Conservation (phyloP, 352 stramenopile species). For the Globisporangium lucens region DNA sequence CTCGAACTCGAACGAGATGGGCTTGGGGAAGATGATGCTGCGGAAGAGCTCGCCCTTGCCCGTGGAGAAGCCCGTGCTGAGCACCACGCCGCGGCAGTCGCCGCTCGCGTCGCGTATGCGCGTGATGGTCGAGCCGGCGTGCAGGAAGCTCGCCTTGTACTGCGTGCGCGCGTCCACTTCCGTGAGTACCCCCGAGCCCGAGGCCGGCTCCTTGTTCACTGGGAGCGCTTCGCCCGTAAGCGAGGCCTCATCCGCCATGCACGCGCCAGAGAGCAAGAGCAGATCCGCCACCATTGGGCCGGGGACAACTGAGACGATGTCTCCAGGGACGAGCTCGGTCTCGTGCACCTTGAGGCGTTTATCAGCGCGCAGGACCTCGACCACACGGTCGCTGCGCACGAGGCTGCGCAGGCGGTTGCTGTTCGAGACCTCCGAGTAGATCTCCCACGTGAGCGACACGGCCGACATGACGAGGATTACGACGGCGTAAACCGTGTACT, state of each 20-base stretch:
- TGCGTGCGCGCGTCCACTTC: conserved; percentile 31
- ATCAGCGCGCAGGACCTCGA: conserved; percentile 37
- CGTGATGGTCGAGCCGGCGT: conserved; percentile 43
- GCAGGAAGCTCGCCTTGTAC: conserved; percentile 49
- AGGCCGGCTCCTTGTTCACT: conserved; percentile 54
- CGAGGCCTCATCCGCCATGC: conserved; percentile 64
- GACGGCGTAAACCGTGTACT: conserved; percentile 60
- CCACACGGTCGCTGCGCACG: conserved; percentile 31
- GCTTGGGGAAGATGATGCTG: conserved; percentile 54
- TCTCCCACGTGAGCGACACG: conserved; percentile 63
- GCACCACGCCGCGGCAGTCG: conserved; percentile 45
- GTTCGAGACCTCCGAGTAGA: conserved; percentile 60
- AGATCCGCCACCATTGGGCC: conserved; percentile 59
- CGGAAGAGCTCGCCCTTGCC: conserved; percentile 68
- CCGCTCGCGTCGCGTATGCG: conserved; percentile 10
- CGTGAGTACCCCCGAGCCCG: conserved; percentile 18
- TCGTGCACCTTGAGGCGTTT: conserved; percentile 46
- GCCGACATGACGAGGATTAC: conserved; percentile 60
- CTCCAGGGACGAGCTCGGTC: conserved; percentile 62
- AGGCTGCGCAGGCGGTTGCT: conserved; percentile 57
- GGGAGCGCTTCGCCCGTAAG: conserved; percentile 73
- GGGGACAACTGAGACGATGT: conserved; percentile 63
- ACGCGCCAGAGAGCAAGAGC: conserved; percentile 54
- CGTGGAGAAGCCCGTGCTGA: conserved; percentile 62
- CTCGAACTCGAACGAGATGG: conserved; percentile 59